Percentiles rank a stretch among this genome's conserved stretches.
Evolutionary conservation across 306 rosid genomes (phyloP).

Genomic region (Malus fusca): DNA sequence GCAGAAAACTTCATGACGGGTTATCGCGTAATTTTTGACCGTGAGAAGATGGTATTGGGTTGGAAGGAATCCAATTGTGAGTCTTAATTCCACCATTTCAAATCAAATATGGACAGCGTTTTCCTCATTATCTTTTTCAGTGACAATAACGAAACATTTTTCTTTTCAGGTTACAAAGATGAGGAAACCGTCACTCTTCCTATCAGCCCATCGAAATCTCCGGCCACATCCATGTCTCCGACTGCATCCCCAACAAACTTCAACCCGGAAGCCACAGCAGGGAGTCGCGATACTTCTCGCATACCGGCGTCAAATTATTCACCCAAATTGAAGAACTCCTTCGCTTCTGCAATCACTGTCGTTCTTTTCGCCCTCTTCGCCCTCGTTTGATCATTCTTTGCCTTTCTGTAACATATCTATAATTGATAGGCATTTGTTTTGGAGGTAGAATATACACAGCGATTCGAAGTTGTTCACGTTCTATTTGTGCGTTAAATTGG

Average conservation of each 20-base stretch:
- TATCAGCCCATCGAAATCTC: constrained; percentile 23
- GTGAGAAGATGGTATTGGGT: constrained; percentile 60
- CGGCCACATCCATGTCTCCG: constrained; percentile 23
- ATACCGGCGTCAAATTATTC: constrained; percentile 22
- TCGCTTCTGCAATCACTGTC: constrained; percentile 13
- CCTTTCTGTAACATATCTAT: constrained; percentile 14
- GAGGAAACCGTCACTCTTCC: constrained; percentile 29
- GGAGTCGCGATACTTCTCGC: constrained; percentile 9
- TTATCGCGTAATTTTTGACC: constrained; percentile 66
- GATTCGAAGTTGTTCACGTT: constrained; percentile 16
- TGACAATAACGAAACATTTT: constrained; percentile 6
- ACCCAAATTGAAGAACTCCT: constrained; percentile 29
- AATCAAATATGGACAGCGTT: background rate
- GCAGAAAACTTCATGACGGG: constrained; percentile 98
- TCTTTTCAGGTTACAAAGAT: constrained; percentile 46
- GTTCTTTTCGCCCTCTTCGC: constrained; percentile 32
- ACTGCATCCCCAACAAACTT: constrained; percentile 32
- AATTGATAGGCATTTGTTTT: constrained; percentile 8
- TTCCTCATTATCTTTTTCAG: background rate
- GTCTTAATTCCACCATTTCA: constrained; percentile 17
- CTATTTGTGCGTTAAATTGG: constrained; percentile 1
- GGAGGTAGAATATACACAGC: background rate
- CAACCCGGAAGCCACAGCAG: constrained; percentile 42
- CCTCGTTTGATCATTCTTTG: constrained; percentile 31
- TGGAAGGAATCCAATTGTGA: constrained; percentile 75